Evolutionary conservation across 2,329 filamentous ascomycete genomes (phyloP).

Genomic region (Onygenales sp.): DNA sequence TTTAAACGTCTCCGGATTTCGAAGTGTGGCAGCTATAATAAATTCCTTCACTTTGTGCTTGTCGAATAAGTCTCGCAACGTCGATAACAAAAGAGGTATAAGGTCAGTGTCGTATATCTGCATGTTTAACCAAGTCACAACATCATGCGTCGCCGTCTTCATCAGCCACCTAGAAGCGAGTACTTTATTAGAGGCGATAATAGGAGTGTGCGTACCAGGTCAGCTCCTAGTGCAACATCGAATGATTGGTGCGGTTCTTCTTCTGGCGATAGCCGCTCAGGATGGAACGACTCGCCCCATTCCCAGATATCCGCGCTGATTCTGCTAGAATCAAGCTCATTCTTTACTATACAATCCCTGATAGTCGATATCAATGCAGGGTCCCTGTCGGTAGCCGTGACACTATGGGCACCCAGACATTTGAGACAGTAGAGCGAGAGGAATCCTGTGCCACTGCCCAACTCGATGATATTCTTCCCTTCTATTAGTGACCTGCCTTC

Average conservation of each 20-base stretch:
- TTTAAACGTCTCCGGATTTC: constrained; percentile 53
- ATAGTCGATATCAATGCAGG: constrained; percentile 30
- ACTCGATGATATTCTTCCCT: constrained; percentile 50
- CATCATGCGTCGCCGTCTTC: constrained; percentile 1
- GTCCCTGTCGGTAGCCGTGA: constrained; percentile 56
- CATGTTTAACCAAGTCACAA: constrained; percentile 1
- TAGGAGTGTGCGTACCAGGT: constrained; percentile 25
- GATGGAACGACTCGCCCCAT: constrained; percentile 27
- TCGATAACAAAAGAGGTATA: constrained; percentile 48
- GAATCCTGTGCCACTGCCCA: constrained; percentile 60
- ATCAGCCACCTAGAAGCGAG: not conserved
- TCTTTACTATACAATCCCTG: constrained; percentile 26
- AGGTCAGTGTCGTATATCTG: constrained; percentile 54
- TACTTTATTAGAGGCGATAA: not conserved
- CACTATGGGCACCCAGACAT: constrained; percentile 42
- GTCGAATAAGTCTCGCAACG: constrained; percentile 47
- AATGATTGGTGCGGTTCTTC: constrained; percentile 13
- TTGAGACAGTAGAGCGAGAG: constrained; percentile 55
- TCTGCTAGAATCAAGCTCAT: constrained; percentile 16
- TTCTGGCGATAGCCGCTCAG: not conserved
- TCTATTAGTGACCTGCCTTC: constrained; percentile 37
- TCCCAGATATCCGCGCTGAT: constrained; percentile 31
- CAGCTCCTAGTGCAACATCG: constrained; percentile 33
- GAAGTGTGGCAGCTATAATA: constrained; percentile 51
- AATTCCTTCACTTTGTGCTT: constrained; percentile 43